These are phyloP conservation scores for Eudorina sp. DNA, from an alignment of 139 green algal genomes.

Conservation along the genomic window DNA sequence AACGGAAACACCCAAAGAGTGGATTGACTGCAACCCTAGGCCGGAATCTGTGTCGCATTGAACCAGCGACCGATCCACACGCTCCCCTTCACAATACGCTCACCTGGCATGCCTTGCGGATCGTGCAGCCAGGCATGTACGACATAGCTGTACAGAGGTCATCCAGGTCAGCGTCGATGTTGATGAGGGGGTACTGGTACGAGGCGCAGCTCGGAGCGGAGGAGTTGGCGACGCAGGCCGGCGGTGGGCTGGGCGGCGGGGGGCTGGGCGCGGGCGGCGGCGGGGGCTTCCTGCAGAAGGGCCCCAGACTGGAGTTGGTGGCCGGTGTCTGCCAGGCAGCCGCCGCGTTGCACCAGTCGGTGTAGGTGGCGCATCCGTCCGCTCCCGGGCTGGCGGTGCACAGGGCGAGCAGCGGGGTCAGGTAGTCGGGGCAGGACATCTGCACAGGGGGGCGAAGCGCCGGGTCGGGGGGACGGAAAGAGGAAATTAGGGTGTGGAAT, in stretches of 20 bases:
- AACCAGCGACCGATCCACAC: no score
- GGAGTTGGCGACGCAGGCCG: background rate
- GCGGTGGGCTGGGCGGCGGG: background rate
- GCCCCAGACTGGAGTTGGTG: background rate
- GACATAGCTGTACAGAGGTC: conserved; percentile 35
- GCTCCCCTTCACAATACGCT: no score
- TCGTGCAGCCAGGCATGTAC: conserved; percentile 49
- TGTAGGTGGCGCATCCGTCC: background rate
- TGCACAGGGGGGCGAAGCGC: background rate
- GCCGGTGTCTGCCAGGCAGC: background rate
- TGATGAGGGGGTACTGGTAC: conserved; percentile 29
- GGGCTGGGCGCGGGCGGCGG: background rate
- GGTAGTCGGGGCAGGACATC: background rate
- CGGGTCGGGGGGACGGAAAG: no score
- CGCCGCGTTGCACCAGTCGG: background rate
- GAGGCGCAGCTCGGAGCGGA: background rate
- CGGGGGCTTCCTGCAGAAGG: background rate
- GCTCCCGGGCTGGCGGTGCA: background rate
- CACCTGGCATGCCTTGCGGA: conserved; percentile 38
- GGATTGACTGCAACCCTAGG: no score
- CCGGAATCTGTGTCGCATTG: no score
- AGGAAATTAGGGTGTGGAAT: background rate
- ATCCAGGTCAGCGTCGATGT: background rate
- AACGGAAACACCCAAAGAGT: no score
- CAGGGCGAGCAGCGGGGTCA: background rate